A percentile compares a stretch with the other conserved stretches of the same genome.
Conservation (phyloP, 148 eudicot species). For the Selenicereus undatus region DNA sequence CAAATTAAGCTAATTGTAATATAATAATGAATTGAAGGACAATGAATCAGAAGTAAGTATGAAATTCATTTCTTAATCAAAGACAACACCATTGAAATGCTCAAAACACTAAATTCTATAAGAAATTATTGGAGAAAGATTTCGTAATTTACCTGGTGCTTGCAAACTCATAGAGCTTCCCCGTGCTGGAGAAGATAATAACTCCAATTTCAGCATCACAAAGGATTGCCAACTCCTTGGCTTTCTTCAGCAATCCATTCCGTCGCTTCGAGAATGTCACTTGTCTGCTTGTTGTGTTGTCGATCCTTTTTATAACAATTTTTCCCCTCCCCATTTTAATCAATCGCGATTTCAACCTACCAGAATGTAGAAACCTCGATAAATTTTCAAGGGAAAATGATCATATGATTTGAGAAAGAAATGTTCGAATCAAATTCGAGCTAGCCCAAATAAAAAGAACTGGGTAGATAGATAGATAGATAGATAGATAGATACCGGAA, state of each 20-base stretch:
- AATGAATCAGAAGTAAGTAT: not conserved
- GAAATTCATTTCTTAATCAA: not conserved
- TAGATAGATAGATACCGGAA: not conserved
- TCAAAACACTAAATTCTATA: not conserved
- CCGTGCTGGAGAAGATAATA: slow-evolving; percentile 21
- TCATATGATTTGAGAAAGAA: not conserved
- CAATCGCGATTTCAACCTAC: not conserved
- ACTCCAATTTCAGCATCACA: slow-evolving; percentile 29
- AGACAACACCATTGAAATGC: not conserved
- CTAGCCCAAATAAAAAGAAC: not conserved
- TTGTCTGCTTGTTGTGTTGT: slow-evolving; percentile 24
- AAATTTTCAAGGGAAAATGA: not conserved
- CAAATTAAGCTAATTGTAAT: not conserved
- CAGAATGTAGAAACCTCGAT: not conserved
- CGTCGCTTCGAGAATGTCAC: slow-evolving; percentile 23
- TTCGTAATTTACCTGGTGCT: not conserved
- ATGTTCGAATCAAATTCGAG: not conserved
- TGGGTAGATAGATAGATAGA: not conserved
- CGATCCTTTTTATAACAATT: slow-evolving; percentile 12
- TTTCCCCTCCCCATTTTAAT: slow-evolving; percentile 29
- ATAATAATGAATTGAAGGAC: not conserved
- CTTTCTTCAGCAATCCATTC: slow-evolving; percentile 23
- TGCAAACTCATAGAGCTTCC: slow-evolving; percentile 23
- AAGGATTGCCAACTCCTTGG: slow-evolving; percentile 20
- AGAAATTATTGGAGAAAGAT: not conserved